Evolutionary conservation across 148 eudicot species (phyloP), one percentile per base, ranked within the genome.

Genomic region (Rhododendron griersonianum): DNA sequence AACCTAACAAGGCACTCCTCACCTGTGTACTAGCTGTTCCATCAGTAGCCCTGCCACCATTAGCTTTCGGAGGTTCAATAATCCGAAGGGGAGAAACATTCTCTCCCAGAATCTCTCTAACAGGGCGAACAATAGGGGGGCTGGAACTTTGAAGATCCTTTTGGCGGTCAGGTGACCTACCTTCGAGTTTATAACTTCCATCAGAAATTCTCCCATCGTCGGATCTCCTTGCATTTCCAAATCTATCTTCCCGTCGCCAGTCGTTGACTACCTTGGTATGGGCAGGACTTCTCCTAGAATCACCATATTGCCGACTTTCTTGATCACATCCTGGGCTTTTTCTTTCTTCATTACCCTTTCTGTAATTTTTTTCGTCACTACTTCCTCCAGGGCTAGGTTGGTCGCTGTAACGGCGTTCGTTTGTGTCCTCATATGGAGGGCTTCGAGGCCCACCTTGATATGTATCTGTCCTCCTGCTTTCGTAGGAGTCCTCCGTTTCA

Each of bases 221-320:
- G 77, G 93, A 92, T 80, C 81, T 93, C 81, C 91, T 92, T 48
- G 94, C 98, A 93, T 94, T 95, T 76, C 93, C 91, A 93, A 97
- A 95, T 86, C 98, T 95, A 89, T 97, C 99, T 77, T 95, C 98
- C 73, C 99, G 92, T 59, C 98, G 90, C 99, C 99, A 97, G 84
- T 97, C 96, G 85, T 89, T 97, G 65, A 97, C 87, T 50, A 97
- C 82, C 65, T 93, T 98, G 84, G 93, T 25, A 33, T 93, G 93
- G 61, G 30, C 55, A 78, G 98, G 98, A 90, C 96, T 95, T 89
- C 90, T 93, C 78, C 91, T 91, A 67, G 83, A 89, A 89, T 93
- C 95, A 90, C 90, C 88, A 84, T 86, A 88, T 82, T 87, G 90
- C 84, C 90, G 88, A 85, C 84, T 91, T 78, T 88, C 94, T 86